These are phyloP conservation scores for Maudiozyma turicensis DNA, from an alignment of 805 yeast genomes.

Conservation along the genomic window DNA sequence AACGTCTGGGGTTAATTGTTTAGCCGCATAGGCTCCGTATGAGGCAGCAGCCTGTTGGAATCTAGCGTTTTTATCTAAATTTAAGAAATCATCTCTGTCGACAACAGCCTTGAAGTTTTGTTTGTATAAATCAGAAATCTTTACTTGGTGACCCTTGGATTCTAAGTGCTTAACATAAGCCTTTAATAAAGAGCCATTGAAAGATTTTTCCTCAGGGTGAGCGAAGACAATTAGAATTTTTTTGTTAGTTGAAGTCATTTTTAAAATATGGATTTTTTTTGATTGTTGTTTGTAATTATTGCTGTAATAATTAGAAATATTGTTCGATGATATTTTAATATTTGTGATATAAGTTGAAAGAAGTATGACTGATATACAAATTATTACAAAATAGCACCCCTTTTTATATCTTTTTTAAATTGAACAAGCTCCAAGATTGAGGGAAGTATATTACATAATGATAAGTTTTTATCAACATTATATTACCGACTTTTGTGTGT, in stretches of 20 bases:
- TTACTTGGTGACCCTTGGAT: constrained; percentile 20
- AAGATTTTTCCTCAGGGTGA: constrained; percentile 22
- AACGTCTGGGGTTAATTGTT: constrained; percentile 21
- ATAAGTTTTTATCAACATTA: too few relatives aligned
- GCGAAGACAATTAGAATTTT: constrained; percentile 21
- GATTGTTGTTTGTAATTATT: not conserved
- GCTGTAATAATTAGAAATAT: too few relatives aligned
- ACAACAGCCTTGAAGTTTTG: constrained; percentile 17
- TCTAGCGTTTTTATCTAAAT: constrained; percentile 7
- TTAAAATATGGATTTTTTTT: not conserved
- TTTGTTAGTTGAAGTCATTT: constrained; percentile 3
- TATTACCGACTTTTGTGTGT: too few relatives aligned
- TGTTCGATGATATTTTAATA: too few relatives aligned
- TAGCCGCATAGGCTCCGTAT: constrained; percentile 6
- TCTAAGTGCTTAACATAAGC: constrained; percentile 13
- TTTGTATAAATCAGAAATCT: constrained; percentile 20
- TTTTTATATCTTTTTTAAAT: too few relatives aligned
- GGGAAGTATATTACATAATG: too few relatives aligned
- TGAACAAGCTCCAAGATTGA: too few relatives aligned
- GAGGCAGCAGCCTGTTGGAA: constrained; percentile 15
- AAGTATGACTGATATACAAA: too few relatives aligned
- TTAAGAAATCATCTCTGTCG: constrained; percentile 16
- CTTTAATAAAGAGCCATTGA: constrained; percentile 15
- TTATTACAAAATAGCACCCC: too few relatives aligned
- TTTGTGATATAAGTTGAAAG: too few relatives aligned